These are phyloP conservation scores for Thinopyrum obtusiflorum DNA, from an alignment of 202 grass and related monocot species.

Conservation along the genomic window DNA sequence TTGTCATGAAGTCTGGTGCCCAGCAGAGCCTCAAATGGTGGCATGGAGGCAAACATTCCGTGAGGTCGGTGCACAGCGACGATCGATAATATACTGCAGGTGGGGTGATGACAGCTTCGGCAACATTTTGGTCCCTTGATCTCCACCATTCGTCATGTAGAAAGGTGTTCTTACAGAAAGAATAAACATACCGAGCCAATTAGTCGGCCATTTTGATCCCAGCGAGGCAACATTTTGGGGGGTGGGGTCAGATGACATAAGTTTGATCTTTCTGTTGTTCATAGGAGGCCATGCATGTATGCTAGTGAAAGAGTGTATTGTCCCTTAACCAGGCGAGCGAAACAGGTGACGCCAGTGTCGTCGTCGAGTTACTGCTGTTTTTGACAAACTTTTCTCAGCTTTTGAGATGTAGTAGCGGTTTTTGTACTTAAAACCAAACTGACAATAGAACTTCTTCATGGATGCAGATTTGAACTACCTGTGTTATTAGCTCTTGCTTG, in stretches of 20 bases:
- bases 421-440: background rate
- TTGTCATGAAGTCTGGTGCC: background rate
- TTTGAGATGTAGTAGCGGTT: background rate
- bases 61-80: background rate
- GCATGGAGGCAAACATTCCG: slow-evolving; percentile 12
- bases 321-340: background rate
- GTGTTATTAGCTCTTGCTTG: too few species aligned
- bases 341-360: background rate
- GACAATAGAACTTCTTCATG: background rate
- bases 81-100: slow-evolving; percentile 1
- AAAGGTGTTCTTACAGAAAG: background rate
- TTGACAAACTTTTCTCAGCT: background rate
- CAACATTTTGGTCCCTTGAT: background rate
- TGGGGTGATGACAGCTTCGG: slow-evolving; percentile 1
- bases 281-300: background rate
- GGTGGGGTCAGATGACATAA: background rate
- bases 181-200: background rate
- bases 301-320: background rate
- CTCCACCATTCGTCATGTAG: background rate
- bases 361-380: background rate
- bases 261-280: background rate
- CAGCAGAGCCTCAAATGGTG: background rate
- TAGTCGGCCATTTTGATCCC: background rate
- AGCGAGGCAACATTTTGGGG: background rate
- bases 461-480: too few species aligned